Conservation (phyloP, 208 protist species). For the Crithidia thermophila region DNA sequence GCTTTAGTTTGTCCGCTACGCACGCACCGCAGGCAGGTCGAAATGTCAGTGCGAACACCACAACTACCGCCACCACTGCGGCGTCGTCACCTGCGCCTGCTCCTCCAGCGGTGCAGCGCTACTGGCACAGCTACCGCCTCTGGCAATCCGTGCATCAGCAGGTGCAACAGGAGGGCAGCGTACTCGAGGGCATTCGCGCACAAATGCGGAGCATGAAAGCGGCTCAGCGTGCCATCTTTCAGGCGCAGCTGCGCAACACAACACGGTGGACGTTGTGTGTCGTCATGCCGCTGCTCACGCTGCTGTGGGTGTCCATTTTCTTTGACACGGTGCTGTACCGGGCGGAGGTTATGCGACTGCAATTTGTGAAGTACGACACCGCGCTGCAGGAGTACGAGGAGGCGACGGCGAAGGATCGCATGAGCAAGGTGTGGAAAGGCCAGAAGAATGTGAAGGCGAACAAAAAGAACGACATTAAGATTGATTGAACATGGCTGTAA, state of each 20-base stretch:
- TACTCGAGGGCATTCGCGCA: constrained; percentile 5
- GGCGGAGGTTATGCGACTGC: constrained; percentile 28
- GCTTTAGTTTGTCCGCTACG: too few species aligned
- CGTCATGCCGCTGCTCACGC: constrained; percentile 31
- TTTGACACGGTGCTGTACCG: constrained; percentile 30
- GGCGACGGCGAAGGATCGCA: neutral
- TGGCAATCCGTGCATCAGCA: constrained; percentile 12
- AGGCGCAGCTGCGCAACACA: constrained; percentile 19
- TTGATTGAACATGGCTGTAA: neutral
- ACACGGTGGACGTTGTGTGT: constrained; percentile 32
- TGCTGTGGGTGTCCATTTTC: constrained; percentile 30
- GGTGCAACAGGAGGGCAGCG: constrained; percentile 15
- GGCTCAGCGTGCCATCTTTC: constrained; percentile 14
- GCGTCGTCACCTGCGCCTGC: neutral
- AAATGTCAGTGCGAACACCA: neutral
- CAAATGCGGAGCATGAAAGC: constrained; percentile 10
- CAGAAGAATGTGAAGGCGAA: neutral
- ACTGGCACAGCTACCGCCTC: constrained; percentile 26
- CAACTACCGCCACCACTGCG: neutral
- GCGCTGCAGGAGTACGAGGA: constrained; percentile 16
- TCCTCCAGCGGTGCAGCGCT: constrained; percentile 16
- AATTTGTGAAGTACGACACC: constrained; percentile 39
- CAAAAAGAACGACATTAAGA: neutral
- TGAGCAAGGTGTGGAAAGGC: neutral
- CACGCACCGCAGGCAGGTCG: too few species aligned